These are phyloP conservation scores for Hordeum vulgare DNA, from an alignment of 176 grass and related monocot species.

Conservation along the genomic window MorexV3_pseudomolecules_assembly NC_058522.1:323593873-323594372, in stretches of 20 bases:
- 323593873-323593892: neutral
- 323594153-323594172: too few relatives aligned
- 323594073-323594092: neutral
- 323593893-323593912: neutral
- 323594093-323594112: neutral
- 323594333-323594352: neutral
- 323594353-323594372: neutral
- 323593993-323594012: neutral
- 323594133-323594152: neutral
- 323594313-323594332: neutral
- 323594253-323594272: neutral
- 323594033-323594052: neutral
- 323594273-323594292: neutral
- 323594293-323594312: neutral
- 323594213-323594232: too few relatives aligned
- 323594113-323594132: neutral
- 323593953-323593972: neutral
- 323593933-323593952: conserved; percentile 9
- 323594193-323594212: neutral
- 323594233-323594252: too few relatives aligned
- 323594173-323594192: too few relatives aligned
- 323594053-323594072: neutral
- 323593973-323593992: neutral
- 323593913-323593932: neutral
- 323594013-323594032: neutral